Evolutionary conservation across 495 filamentous ascomycete genomes (phyloP), one percentile per base, ranked within the genome.

Genomic region (Trichoderma gamsii): DNA sequence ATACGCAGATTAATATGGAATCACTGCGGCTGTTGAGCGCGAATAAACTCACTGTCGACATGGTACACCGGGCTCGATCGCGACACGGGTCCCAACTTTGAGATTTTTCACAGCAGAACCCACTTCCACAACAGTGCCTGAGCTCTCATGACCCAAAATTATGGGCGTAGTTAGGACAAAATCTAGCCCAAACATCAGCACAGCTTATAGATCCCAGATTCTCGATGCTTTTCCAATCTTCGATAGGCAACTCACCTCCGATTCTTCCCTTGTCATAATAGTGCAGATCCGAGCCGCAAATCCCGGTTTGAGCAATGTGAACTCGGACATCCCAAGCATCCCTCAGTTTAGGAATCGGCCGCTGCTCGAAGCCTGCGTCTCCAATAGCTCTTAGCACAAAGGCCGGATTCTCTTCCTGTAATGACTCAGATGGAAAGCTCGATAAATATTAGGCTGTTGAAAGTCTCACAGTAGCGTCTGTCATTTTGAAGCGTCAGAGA

Each of bases 121-220:
- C 41, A 86, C 85, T 41, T 89, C 86, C 65, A 92, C 76, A 46
- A 92, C 78, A 66, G 85, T 82, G 66, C 89, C 90, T 32, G 89
- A 85, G 66, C 90, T 91, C 79, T 92, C 90, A 78, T 92, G 90
- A 66, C 90, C 90, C 23, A 92, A 85, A 73, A 92, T 66, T n/a
- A 79, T 75, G 32, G 75, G 76, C 11, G 64, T 72, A 3, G 66
- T 70, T 16, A 79, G 68, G 59, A 78, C 51, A 64, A 73, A 74
- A 51, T 77, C 41, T 44, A 44, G 15, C 7, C 7, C 15, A 16
- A 44, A 44, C 41, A 44, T 44, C 41, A 44, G 41, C 15, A 44
- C 41, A 44, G 7, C 41, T 44, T 44, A 1, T 16, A 16, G 41
- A 1, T 7, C 7, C 15, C 41, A 16, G 11, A 29, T n/a, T 12